phyloP scores from a whole-genome alignment of 495 filamentous ascomycete species.

The Lasiosphaeris hirsuta region DNA sequence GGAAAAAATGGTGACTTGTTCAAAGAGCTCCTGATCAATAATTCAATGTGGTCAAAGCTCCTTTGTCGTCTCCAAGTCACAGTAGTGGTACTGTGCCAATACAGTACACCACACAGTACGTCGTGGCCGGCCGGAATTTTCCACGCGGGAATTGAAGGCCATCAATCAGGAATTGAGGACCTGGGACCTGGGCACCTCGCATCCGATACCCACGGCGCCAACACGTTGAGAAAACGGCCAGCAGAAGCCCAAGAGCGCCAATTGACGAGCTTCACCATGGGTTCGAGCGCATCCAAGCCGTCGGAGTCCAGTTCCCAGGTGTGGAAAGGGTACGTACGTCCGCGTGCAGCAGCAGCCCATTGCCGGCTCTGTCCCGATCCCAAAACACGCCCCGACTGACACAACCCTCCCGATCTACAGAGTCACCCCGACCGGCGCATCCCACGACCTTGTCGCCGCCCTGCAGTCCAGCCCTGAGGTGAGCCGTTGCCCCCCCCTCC shows the following conservation, averaged over 20 bases:
- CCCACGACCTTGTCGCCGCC: conserved; percentile 73
- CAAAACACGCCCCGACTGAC: conserved; percentile 2
- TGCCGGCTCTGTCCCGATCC: background rate
- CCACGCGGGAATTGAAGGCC: conserved; percentile 23
- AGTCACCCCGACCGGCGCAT: conserved; percentile 80
- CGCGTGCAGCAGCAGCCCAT: background rate
- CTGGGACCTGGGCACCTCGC: background rate
- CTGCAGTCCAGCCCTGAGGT: conserved; percentile 86
- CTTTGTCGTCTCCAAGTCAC: background rate
- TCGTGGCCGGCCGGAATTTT: conserved; percentile 22
- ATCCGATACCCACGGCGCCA: background rate
- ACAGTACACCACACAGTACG: conserved; percentile 11
- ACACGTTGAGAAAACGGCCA: background rate
- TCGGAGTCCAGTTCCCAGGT: conserved; percentile 38
- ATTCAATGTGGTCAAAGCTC: background rate
- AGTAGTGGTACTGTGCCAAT: background rate
- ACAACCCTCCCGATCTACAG: conserved; percentile 43
- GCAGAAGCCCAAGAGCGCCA: conserved; percentile 3
- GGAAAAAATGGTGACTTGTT: too few species aligned
- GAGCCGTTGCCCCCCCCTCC: conserved; percentile 25
- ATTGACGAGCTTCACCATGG: conserved; percentile 37
- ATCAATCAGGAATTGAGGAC: conserved; percentile 15
- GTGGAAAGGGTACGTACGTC: conserved; percentile 44
- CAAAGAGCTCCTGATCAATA: background rate
- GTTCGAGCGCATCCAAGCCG: conserved; percentile 49